Percentiles rank a stretch among this genome's conserved stretches.
Evolutionary conservation across 768 basidiomycete genomes (phyloP).

Genomic region (Chalciporus sphaerocephalus): DNA sequence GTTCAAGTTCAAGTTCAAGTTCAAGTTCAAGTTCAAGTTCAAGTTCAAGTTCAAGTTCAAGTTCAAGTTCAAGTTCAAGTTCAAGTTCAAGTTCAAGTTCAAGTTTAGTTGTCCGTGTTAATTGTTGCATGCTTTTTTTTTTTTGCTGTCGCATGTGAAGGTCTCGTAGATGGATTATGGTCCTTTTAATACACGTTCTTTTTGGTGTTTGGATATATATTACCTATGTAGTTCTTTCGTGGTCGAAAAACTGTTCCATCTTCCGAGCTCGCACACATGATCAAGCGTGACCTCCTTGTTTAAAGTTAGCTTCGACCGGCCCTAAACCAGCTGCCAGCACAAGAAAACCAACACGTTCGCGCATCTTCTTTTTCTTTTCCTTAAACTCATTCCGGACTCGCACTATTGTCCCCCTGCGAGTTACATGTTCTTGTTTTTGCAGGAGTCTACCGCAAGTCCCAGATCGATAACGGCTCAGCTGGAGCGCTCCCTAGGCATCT

Average conservation of each 20-base stretch:
- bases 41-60: too few species aligned
- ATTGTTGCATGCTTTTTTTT: neutral
- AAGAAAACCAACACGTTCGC: neutral
- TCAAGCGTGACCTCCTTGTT: too few species aligned
- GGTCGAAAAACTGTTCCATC: too few species aligned
- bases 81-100: too few species aligned
- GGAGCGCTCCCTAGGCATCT: constrained; percentile 24
- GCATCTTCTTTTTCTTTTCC: neutral
- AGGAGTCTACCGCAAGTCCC: constrained; percentile 36
- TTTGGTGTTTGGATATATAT: constrained; percentile 9
- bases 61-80: too few species aligned
- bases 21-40: too few species aligned
- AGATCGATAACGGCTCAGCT: constrained; percentile 27
- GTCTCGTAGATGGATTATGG: constrained; percentile 9
- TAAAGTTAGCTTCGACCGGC: too few species aligned
- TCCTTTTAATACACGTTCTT: constrained; percentile 25
- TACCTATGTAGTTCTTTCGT: constrained; percentile 1
- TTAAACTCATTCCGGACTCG: constrained; percentile 33
- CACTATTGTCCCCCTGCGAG: constrained; percentile 36
- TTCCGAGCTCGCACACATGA: too few species aligned
- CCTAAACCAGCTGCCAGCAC: constrained; percentile 11
- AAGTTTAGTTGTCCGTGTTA: neutral
- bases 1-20: too few species aligned
- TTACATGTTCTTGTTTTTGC: constrained; percentile 13
- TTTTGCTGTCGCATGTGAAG: neutral